A percentile compares a stretch with the other conserved stretches of the same genome.
Evolutionary conservation across 371 early-diverging fungal genomes (phyloP).

Genomic region (Mycotypha africana): DNA sequence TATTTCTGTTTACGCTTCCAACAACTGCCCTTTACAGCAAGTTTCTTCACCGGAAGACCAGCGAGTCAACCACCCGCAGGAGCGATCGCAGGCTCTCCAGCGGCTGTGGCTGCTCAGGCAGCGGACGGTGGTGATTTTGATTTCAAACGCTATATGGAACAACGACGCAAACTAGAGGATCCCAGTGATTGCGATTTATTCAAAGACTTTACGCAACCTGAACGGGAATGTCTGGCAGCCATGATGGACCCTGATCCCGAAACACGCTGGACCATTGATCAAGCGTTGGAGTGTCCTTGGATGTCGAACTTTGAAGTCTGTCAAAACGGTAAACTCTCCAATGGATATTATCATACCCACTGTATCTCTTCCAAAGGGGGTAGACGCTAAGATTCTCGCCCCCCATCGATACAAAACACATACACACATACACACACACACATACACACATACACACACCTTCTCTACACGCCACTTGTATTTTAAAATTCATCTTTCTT

Average conservation of each 20-base stretch:
- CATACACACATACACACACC: constrained; percentile 1
- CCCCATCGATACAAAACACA: too few relatives aligned
- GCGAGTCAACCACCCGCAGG: constrained; percentile 22
- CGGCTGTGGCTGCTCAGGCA: constrained; percentile 24
- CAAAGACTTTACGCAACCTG: constrained; percentile 8
- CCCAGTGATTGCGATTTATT: constrained; percentile 16
- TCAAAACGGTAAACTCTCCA: constrained; percentile 23
- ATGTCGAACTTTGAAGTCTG: constrained; percentile 30
- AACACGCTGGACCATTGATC: constrained; percentile 39
- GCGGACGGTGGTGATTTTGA: constrained; percentile 30
- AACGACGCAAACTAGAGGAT: constrained; percentile 9
- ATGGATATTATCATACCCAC: constrained; percentile 20
- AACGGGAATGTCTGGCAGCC: constrained; percentile 28
- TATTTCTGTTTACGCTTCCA: constrained; percentile 77
- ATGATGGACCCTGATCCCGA: constrained; percentile 48
- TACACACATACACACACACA: too few relatives aligned
- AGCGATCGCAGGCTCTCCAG: constrained; percentile 45
- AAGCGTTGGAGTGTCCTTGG: constrained; percentile 43
- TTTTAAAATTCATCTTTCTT: too few relatives aligned
- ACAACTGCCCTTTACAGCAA: constrained; percentile 51
- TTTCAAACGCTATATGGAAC: constrained; percentile 22
- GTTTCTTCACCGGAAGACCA: constrained; percentile 44
- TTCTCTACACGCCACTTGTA: not conserved
- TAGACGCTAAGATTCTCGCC: too few relatives aligned
- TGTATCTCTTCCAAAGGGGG: too few relatives aligned